Base-by-base conservation (phyloP, 1,139 yeast species). In the Petasospora fabianii region DNA sequence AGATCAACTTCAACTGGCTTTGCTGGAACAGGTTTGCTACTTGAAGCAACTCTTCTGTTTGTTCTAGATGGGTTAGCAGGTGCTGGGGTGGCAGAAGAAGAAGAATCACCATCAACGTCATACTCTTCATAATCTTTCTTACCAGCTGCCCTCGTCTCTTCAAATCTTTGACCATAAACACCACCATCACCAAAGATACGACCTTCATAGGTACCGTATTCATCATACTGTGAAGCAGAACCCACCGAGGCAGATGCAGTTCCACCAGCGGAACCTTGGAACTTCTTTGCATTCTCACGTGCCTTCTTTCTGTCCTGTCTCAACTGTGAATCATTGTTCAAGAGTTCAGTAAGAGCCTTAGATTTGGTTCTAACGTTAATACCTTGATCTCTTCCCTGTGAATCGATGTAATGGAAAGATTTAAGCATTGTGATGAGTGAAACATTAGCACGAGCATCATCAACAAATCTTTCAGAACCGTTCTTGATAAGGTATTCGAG, bases 341-440 rank as follows among this genome's bases (percentile, higher is more conserved):
- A 69, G 53, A 94, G 71, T 11, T 71, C 71, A 29, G 80, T 67
- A 50, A 92, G 71, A 50, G 80, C 83, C 61, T 87, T 84, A 19
- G 97, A 84, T 53, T 96, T 77, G 65, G 87, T 90, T 59, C 97
- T 77, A 42, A 92, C 96, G 60, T 92, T 90, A 50, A 88, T 80
- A 38, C 99, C 99, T 65, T 90, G 97, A 62, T 92, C 99, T 54
- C 92, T 79, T 29, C 97, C 97, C 60, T 87, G 86, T 20, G 90
- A 78, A 62, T 92, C 97, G 40, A 86, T 84, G 65, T 87, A 94
- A 61, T 90, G 97, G 76, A 92, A 94, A 19, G 88, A 80, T 57
- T 87, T 86, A 54, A 94, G 73, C 95, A 92, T 84, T 46, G 84
- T 85, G 47, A 92, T 80, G 43, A 90, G 73, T 15, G 86, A 79